A percentile compares a stretch with the other conserved stretches of the same genome.
These are phyloP conservation scores for Dothistroma septosporum DNA, from an alignment of 2,329 filamentous ascomycete genomes.

Conservation along the genomic window DNA sequence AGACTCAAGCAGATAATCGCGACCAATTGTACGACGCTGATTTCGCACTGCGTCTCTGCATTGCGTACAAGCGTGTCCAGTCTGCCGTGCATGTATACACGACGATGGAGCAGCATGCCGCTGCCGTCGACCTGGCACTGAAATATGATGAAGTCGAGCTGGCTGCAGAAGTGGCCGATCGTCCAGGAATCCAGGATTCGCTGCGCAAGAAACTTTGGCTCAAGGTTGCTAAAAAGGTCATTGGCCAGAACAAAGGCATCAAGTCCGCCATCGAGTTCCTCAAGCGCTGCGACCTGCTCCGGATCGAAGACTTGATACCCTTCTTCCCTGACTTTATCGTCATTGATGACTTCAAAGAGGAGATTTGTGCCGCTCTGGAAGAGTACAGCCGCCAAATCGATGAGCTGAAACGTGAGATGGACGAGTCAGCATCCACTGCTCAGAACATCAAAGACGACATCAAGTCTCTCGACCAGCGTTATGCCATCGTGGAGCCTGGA, in stretches of 20 bases:
- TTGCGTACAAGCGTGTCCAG: constrained; percentile 86
- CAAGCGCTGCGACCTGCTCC: constrained; percentile 81
- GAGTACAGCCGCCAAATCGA: constrained; percentile 92
- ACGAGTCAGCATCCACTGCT: constrained; percentile 83
- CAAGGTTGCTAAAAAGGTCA: constrained; percentile 89
- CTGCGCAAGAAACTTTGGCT: constrained; percentile 94
- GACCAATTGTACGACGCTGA: constrained; percentile 89
- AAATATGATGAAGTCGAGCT: constrained; percentile 87
- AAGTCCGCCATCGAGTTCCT: constrained; percentile 85
- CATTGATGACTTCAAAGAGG: constrained; percentile 98
- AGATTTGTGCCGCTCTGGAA: constrained; percentile 90
- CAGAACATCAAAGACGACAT: constrained; percentile 89
- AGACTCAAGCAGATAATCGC: constrained; percentile 70
- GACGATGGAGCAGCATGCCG: constrained; percentile 88
- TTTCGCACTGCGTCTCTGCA: constrained; percentile 91
- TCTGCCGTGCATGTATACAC: constrained; percentile 97
- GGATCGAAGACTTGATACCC: constrained; percentile 93
- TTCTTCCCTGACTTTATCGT: constrained; percentile 99
- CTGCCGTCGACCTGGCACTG: constrained; percentile 87
- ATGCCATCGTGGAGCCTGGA: constrained; percentile 93
- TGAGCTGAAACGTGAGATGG: constrained; percentile 85
- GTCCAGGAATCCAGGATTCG: constrained; percentile 67
- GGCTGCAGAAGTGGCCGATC: constrained; percentile 82
- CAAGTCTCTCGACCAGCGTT: constrained; percentile 75
- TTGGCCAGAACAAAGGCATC: constrained; percentile 79